Base-by-base conservation (phyloP, 169 alveolate species). In the Cryptosporidium xiaoi region DNA sequence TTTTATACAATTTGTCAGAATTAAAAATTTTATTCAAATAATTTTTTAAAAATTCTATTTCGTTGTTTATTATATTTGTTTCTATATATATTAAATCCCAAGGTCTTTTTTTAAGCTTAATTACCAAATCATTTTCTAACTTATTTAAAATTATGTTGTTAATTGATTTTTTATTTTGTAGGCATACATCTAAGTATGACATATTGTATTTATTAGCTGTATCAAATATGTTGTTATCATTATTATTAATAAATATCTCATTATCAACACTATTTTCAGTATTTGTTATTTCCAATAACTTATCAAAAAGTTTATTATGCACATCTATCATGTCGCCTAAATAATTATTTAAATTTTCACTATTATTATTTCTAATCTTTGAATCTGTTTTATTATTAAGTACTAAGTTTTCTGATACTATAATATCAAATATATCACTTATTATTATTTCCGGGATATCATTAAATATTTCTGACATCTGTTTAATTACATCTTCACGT, bases 381-480 rank as follows among this genome's bases (percentile, higher is more conserved):
- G 44, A 31, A 40, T 40, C 48, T 29, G 65, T 51, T 64, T 69
- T 20, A 31, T 69, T 69, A 33, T 53, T 50, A n/a, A 69, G 53
- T 1, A 27, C 31, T 2, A 69, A 27, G 16, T 34, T 53, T 51
- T 69, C 67, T 6, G 44, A 51, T 18, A 53, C 65, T 33, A 69
- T 24, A 20, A 31, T 33, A 24, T 69, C 83, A 56, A 69, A 69
- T n/a, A 69, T 69, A 20, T 69, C 83, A 18, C 83, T 66, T 69
- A 69, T 69, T 13, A 69, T 56, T 7, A 69, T 51, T 24, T 69
- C 66, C 7, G 83, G 83, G 10, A 69, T 53, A 24, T 53, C 83
- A 13, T 20, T 56, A 69, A 69, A 69, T 51, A 69, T 69, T 66
- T 69, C 83, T 20, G 83, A 69, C 83, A 69, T 69, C 18, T 69